Percentiles rank a stretch among this genome's conserved stretches.
These are phyloP conservation scores for Fusarium poae DNA, from an alignment of 2,329 filamentous ascomycete species.

Conservation along the genomic window DNA sequence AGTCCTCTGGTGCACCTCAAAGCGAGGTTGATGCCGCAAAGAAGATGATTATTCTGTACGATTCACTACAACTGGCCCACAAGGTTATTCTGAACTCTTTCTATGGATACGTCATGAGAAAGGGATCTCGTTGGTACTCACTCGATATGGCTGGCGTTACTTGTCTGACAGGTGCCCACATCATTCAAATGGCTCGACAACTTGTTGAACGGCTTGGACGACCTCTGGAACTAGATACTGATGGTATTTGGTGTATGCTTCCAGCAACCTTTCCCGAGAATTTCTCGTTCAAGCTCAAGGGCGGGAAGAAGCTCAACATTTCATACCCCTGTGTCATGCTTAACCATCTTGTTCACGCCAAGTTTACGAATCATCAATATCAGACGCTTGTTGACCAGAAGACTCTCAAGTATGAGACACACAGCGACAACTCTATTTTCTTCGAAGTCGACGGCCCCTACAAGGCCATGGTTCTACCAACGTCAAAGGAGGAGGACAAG, in stretches of 20 bases:
- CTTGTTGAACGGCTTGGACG: conserved; percentile 93
- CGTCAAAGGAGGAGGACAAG: conserved; percentile 98
- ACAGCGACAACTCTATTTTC: conserved; percentile 99
- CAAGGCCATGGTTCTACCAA: conserved; percentile 95
- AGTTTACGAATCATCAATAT: conserved; percentile 98
- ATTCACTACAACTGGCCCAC: conserved; percentile 95
- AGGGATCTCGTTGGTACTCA: conserved; percentile 98
- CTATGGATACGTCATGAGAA: conserved; percentile 99
- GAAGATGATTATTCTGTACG: conserved; percentile 98
- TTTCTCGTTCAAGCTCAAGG: conserved; percentile 92
- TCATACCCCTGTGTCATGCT: conserved; percentile 99
- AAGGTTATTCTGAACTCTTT: conserved; percentile 99
- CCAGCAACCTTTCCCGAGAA: conserved; percentile 97
- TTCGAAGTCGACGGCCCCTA: conserved; percentile 99
- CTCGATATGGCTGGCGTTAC: conserved; percentile 99
- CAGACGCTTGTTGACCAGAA: conserved; percentile 85
- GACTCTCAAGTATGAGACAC: conserved; percentile 92
- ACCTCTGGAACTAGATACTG: conserved; percentile 94
- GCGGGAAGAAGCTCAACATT: conserved; percentile 95
- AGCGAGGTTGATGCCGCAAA: conserved; percentile 91
- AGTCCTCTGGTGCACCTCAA: conserved; percentile 80
- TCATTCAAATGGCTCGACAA: conserved; percentile 95
- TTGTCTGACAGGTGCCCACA: conserved; percentile 93
- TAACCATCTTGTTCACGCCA: conserved; percentile 94
- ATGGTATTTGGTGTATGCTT: conserved; percentile 99